phyloP scores from a whole-genome alignment of 306 rosid genomes.

The Styphnolobium japonicum region DNA sequence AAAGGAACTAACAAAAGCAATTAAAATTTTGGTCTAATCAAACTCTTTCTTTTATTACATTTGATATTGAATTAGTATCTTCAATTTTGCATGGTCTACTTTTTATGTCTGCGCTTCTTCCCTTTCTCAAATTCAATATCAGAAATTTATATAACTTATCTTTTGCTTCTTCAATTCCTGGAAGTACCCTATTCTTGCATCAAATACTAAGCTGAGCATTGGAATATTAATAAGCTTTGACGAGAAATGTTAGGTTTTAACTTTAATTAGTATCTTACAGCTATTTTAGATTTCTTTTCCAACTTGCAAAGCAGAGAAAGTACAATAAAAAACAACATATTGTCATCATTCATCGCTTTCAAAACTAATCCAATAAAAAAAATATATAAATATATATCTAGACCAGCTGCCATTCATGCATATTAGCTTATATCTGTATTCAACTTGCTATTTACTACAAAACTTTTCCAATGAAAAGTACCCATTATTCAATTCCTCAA shows the following conservation, averaged over 20 bases:
- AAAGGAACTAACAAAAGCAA: not conserved
- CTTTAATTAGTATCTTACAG: not conserved
- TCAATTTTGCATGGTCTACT: not conserved
- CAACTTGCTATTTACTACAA: slow-evolving; percentile 25
- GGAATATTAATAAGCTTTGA: not conserved
- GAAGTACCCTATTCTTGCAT: not conserved
- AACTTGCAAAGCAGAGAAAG: not conserved
- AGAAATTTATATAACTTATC: not conserved
- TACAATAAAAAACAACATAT: not conserved
- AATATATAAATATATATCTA: not conserved
- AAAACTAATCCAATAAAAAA: not conserved
- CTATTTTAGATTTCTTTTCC: not conserved
- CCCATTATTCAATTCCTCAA: not conserved
- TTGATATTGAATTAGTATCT: not conserved
- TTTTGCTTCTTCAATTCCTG: not conserved
- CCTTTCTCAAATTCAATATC: not conserved
- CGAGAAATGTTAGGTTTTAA: not conserved
- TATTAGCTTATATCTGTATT: not conserved
- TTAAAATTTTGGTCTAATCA: not conserved
- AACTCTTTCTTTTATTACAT: not conserved
- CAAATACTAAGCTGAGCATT: not conserved
- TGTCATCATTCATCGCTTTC: not conserved
- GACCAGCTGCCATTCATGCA: not conserved
- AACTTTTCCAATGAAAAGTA: not conserved
- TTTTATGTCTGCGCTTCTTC: not conserved